These are phyloP conservation scores for Aphanocladium album DNA, from an alignment of 2,329 filamentous ascomycete species.

Conservation along the genomic window DNA sequence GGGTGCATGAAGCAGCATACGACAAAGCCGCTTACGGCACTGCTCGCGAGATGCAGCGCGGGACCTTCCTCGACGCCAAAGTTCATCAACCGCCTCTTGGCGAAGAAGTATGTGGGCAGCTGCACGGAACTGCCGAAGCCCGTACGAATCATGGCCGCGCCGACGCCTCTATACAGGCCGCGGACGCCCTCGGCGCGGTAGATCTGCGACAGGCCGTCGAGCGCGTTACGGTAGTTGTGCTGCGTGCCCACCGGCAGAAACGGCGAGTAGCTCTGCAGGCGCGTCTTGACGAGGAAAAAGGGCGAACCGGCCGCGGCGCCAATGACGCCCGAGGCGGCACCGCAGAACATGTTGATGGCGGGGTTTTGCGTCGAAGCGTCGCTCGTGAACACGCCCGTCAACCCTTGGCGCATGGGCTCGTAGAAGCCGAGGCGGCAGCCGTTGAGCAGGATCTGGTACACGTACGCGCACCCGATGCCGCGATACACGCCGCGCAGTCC, in stretches of 20 bases:
- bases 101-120: constrained; percentile 96
- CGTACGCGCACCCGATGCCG: constrained; percentile 85
- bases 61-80: constrained; percentile 87
- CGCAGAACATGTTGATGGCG: constrained; percentile 88
- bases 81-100: constrained; percentile 80
- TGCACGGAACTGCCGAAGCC: constrained; percentile 95
- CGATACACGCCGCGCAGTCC: constrained; percentile 80
- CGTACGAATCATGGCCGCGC: constrained; percentile 90
- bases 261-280: constrained; percentile 88
- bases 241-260: constrained; percentile 96
- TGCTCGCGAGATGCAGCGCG: constrained; percentile 81
- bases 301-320: constrained; percentile 91
- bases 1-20: constrained; percentile 98
- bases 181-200: constrained; percentile 69
- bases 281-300: constrained; percentile 97
- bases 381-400: constrained; percentile 66
- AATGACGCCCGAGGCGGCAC: constrained; percentile 81
- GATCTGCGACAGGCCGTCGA: constrained; percentile 78
- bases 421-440: constrained; percentile 97
- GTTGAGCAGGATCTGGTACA: constrained; percentile 95
- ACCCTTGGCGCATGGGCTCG: constrained; percentile 75
- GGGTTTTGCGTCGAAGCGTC: constrained; percentile 76
- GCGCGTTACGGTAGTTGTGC: constrained; percentile 80
- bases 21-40: constrained; percentile 85
- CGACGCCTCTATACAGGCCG: constrained; percentile 85